Evolutionary conservation across 2,329 filamentous ascomycete genomes (phyloP).

Genomic region (Arthrobotrys pseudoclavata): DNA sequence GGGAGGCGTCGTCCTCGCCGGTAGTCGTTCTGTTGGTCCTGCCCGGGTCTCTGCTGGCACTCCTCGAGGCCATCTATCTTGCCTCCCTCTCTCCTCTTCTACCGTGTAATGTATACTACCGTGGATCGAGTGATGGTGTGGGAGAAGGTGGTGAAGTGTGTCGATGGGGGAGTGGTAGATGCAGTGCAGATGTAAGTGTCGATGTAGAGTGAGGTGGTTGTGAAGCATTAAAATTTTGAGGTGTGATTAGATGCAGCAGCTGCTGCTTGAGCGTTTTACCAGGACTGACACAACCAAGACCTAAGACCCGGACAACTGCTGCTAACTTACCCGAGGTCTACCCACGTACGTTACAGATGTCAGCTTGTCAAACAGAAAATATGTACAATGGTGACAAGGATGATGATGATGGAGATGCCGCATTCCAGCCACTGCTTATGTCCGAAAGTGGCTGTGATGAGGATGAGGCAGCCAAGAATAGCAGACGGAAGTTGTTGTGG

Average conservation of each 20-base stretch:
- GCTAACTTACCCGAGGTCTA: neutral
- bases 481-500: slow-evolving; percentile 54
- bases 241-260: neutral
- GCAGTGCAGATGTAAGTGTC: neutral
- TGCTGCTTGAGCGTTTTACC: slow-evolving; percentile 1
- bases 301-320: no score
- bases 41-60: slow-evolving; percentile 52
- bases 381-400: neutral
- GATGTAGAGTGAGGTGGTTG: slow-evolving; percentile 8
- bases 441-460: neutral
- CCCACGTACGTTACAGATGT: neutral
- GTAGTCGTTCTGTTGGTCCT: neutral
- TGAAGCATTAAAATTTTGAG: neutral
- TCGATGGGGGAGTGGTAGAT: neutral
- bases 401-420: neutral
- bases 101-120: no score
- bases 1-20: slow-evolving; percentile 44
- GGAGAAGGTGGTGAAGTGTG: neutral
- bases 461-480: neutral
- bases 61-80: slow-evolving; percentile 31
- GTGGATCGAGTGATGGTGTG: neutral
- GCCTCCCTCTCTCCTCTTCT: neutral
- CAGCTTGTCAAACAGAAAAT: no score
- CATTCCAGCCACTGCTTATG: neutral
- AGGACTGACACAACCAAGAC: neutral